Base-by-base conservation (phyloP, 768 basidiomycete genomes). In the Trametes maxima region DNA sequence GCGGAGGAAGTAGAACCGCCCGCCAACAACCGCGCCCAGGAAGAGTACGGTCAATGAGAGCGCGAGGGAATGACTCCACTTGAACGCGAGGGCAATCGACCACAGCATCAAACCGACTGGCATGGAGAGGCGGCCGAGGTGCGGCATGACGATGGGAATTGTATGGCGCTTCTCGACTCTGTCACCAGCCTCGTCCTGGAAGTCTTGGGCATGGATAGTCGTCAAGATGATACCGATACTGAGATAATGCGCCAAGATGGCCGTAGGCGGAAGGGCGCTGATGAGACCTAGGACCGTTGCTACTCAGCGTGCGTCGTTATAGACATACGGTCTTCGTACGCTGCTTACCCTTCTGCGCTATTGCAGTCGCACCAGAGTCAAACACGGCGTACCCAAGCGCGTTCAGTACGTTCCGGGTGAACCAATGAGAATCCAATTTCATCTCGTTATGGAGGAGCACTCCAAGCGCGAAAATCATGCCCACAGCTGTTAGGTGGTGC, bases 171-270 rank as follows among this genome's bases (percentile, higher is more conserved):
- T 17, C 25, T 42, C 24, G 14, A 57, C n/a, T n/a, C 56, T 21
- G 36, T 57, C 56, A 14, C 56, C 56, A 12, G 21, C 56, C 25
- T 24, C 46, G 39, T 57, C 56, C 46, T 43, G 43, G 22, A 48
- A 49, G 40, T 57, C 56, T 33, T 46, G 56, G 36, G 56, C 46
- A 28, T 57, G 46, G 10, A 57, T 57, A 14, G 56, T 57, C 5
- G 56, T 57, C 35, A 57, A 39, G n/a, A 57, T 39, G 47, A 57
- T 44, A 16, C 25, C 25, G 14, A 37, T 37, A 36, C 39, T 57
- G 16, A 50, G 25, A 17, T 35, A 13, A 10, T 46, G 54, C 12
- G 54, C 54, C 13, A 13, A n/a, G 40, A 42, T n/a, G 14, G n/a
- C 40, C 14, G 40, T 33, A 42, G 40, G 40, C 40, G n/a, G 40